phyloP scores from a whole-genome alignment of 192 early-diverging fungal genomes.

The Coemansia sp. region DNA sequence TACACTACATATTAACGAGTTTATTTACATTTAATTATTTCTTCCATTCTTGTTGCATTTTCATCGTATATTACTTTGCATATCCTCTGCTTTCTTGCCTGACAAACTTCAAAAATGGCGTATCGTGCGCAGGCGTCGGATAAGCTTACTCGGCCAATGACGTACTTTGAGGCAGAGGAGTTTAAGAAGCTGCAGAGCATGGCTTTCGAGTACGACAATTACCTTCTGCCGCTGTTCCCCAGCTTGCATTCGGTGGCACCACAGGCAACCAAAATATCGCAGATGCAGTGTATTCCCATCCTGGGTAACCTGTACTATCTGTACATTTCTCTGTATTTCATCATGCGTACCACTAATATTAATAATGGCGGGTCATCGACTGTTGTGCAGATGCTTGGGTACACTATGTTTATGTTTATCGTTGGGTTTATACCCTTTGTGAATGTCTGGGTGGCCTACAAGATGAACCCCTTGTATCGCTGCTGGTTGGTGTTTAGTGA shows the following conservation, averaged over 20 bases:
- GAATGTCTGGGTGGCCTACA: conserved; percentile 36
- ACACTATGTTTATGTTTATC: conserved; percentile 11
- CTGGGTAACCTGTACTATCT: conserved; percentile 36
- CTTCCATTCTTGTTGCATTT: background rate
- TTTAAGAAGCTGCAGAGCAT: conserved; percentile 31
- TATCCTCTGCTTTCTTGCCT: background rate
- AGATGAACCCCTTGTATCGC: conserved; percentile 25
- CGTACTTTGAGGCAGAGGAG: conserved; percentile 16
- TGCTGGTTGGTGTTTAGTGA: conserved; percentile 41
- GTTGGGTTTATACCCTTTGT: conserved; percentile 43
- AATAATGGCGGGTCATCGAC: conserved; percentile 19
- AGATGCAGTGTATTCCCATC: conserved; percentile 42
- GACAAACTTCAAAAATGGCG: too few species aligned
- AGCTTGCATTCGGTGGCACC: conserved; percentile 17
- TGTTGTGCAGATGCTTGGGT: conserved; percentile 13
- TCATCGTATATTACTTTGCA: conserved; percentile 2
- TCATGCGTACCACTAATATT: conserved; percentile 17
- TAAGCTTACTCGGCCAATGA: conserved; percentile 17
- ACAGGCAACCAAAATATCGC: conserved; percentile 39
- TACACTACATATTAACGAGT: background rate
- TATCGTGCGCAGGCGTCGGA: background rate
- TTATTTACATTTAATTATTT: too few species aligned
- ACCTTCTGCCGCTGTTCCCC: conserved; percentile 30
- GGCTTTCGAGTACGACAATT: conserved; percentile 42
- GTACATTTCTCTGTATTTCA: conserved; percentile 20